Evolutionary conservation across 441 rosid species (phyloP), one percentile per base, ranked within the genome.

Genomic region (Theobroma grandiflorum): DNA sequence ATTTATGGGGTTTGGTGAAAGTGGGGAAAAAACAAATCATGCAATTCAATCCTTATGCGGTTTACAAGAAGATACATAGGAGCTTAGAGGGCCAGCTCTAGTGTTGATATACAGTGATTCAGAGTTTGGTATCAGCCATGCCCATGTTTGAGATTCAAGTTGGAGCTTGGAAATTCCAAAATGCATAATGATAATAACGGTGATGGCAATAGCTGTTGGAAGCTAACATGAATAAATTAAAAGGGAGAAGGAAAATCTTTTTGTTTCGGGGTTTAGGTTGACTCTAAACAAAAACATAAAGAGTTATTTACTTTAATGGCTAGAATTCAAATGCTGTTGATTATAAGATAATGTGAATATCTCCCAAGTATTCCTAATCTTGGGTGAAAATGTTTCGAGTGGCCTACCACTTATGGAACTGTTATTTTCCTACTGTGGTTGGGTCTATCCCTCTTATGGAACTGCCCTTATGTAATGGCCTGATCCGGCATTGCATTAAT

Each of bases 1-100:
- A 70, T 50, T 31, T 70, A 7, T 70, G 59, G 59, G 74, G 58
- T 31, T 49, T 70, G 20, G 59, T 7, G 26, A 49, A 49, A 70
- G 49, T 8, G 11, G 6, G 40, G 14, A 7, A 15, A 61, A 31
- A 61, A 4, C 9, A 59, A 59, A 8, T 9, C 6, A 61, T 4
- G 18, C 3, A 61, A 4, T 4, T 31, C 15, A 31, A 61, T 4
- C 38, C 18, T 61, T 11, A n/a, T 26, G 64, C 6, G 3, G 15
- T 22, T 26, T 59, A 59, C 49, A n/a, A 42, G 35, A 42, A 67
- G 8, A 20, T 11, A 2, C 9, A 4, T 16, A 18, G 22, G 22
- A 12, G 8, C 12, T 57, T 57, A 22, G 4, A 59, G 22, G 37
- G 37, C 6, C 35, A 9, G 2, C n/a, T 55, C 31, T 2, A 2